Evolutionary conservation across 805 yeast species (phyloP), one percentile per base, ranked within the genome.

Genomic region (Ogataea zsoltii): DNA sequence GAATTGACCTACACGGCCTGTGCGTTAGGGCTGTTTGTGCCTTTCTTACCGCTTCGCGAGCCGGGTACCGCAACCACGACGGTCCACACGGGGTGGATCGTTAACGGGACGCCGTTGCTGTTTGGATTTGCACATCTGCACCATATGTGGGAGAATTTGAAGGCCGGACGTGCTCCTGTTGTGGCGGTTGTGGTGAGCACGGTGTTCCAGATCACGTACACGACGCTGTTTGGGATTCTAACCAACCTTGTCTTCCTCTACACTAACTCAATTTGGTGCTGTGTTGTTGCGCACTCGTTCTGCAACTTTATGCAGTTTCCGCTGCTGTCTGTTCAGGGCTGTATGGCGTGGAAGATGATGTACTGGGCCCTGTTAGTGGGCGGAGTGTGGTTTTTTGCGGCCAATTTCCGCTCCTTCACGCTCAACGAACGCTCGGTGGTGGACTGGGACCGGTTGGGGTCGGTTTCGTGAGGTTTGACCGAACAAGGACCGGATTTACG

Each of bases 61-160:
- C 28, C 16, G 18, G 23, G 16, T 19, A 26, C 11, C 10, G 25
- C 28, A 13, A 28, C 19, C 4, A 16, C 34, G 7, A 26, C 47
- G 2, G 29, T 28, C 10, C n/a, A n/a, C 6, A 36, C 43, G 10
- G 29, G 37, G 9, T 11, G 7, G 7, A 49, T 69, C 16, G 59
- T 77, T 1, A 52, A 56, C 14, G 58, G 65, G 23, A 74, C 87
- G 1, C 94, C 96, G 1, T 55, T 80, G 7, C 71, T 80, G 45
- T 88, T 88, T 67, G 90, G 91, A 1, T 55, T 84, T 19, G 94
- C 95, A 0, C 96, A 88, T 63, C 40, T 85, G 17, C 92, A 88
- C 58, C 96, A 88, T 60, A 89, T 79, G 2, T 70, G 70, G 50
- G 82, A 78, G 44, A 52, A 75, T 35, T 70, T 70, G 48, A 50